These are phyloP conservation scores for Thinopyrum elongatum DNA, from an alignment of 176 grass and related monocot species.

Conservation along the genomic window DNA sequence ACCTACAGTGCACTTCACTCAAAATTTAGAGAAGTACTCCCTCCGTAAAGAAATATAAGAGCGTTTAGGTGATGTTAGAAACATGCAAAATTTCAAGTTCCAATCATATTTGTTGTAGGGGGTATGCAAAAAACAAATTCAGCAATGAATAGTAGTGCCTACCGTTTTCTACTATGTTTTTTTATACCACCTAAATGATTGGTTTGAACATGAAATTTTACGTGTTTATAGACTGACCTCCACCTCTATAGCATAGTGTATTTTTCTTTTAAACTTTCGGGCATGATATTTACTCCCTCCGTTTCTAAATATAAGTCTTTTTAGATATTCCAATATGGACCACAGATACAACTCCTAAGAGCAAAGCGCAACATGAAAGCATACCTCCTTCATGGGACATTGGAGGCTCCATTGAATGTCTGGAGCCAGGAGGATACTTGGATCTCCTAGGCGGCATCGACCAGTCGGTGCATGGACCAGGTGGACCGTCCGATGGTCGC, in stretches of 20 bases:
- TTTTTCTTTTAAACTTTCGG: neutral
- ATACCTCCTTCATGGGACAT: slow-evolving; percentile 63
- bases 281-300: neutral
- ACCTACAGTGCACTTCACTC: no score
- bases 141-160: neutral
- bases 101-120: neutral
- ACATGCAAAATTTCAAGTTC: neutral
- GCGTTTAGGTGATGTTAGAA: neutral
- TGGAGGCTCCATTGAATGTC: slow-evolving; percentile 55
- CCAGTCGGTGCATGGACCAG: slow-evolving; percentile 66
- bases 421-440: slow-evolving; percentile 44
- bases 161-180: neutral
- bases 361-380: slow-evolving; percentile 11
- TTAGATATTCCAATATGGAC: no score
- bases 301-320: no score
- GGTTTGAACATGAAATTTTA: neutral
- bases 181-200: neutral
- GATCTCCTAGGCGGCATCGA: slow-evolving; percentile 59
- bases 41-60: no score
- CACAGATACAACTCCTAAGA: neutral
- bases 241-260: neutral
- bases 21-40: neutral
- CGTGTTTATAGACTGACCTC: neutral
- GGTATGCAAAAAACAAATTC: neutral
- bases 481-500: slow-evolving; percentile 50